Evolutionary conservation across 192 early-diverging fungal genomes (phyloP), one percentile per base, ranked within the genome.

Genomic region (Coemansia sp.): DNA sequence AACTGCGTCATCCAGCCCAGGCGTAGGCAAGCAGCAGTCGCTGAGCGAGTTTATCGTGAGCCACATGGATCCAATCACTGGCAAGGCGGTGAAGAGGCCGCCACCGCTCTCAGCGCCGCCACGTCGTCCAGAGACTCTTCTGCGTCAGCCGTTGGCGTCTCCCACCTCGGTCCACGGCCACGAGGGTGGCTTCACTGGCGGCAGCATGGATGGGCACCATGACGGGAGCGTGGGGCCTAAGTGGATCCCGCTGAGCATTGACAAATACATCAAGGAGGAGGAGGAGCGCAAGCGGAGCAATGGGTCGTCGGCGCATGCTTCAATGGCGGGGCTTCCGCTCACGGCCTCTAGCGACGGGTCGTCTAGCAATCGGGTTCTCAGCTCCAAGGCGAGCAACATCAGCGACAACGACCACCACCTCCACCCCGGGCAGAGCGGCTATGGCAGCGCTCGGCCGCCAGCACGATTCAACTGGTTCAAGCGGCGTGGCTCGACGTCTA

Each of bases 391-490:
- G 28, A 75, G 77, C 69, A 72, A 81, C 23, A 66, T 75, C 38
- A 71, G 73, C 52, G 69, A 74, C 47, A 47, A 59, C 20, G 72
- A 67, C 18, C 68, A 66, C 57, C 52, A 65, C 61, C 25, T 43
- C 42, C 62, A 71, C 12, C 43, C 53, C 37, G 26, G 50, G 20
- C 39, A 33, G 21, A 18, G 36, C 33, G 31, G 41, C 41, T 52
- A 70, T 41, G 26, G 64, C 20, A 37, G 64, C 16, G 64, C 67
- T 8, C 77, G 71, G 25, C 64, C 64, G 36, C 78, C 78, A 8
- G 65, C 72, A 18, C 60, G 69, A 14, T 81, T 81, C 73, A 81
- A 75, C 73, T 81, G 78, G 78, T 81, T 81, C 66, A 81, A 81
- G 69, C 69, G 78, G 55, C 78, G 78, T 39, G 78, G 78, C 31